Percentiles rank a stretch among this genome's conserved stretches.
These are phyloP conservation scores for Pseudomonodictys pantanalensis DNA, from an alignment of 495 filamentous ascomycete genomes.

Conservation along the genomic window DNA sequence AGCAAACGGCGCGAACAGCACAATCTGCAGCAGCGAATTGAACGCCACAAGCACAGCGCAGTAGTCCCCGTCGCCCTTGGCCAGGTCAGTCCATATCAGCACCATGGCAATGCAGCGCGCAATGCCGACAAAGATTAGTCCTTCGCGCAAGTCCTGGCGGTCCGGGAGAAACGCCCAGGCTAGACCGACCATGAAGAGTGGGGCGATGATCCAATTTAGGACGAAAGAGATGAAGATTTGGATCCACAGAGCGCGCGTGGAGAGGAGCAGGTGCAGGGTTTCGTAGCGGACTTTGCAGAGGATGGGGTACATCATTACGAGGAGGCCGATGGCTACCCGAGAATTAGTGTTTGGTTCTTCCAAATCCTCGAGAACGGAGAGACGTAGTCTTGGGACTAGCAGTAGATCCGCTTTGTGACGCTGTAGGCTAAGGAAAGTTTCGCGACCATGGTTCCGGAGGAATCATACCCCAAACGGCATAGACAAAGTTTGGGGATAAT, in stretches of 20 bases:
- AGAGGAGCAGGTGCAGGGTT: constrained; percentile 66
- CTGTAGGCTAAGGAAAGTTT: too few relatives aligned
- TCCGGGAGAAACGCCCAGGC: constrained; percentile 44
- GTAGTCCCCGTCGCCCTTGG: constrained; percentile 42
- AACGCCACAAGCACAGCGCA: constrained; percentile 44
- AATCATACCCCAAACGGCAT: too few relatives aligned
- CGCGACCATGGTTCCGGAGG: too few relatives aligned
- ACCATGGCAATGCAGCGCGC: constrained; percentile 46
- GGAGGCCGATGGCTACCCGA: constrained; percentile 68
- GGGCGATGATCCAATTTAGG: constrained; percentile 88
- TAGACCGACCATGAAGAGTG: constrained; percentile 74
- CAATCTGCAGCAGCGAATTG: constrained; percentile 44
- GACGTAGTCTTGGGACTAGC: too few relatives aligned
- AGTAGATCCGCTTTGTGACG: too few relatives aligned
- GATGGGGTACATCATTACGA: constrained; percentile 96
- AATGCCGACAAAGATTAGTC: constrained; percentile 43
- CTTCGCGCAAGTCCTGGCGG: constrained; percentile 41
- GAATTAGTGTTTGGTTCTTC: too few relatives aligned
- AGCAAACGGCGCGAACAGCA: constrained; percentile 43
- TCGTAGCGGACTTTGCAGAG: constrained; percentile 91
- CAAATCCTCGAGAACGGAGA: too few relatives aligned
- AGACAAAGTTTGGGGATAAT: neutral
- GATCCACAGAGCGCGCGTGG: constrained; percentile 63
- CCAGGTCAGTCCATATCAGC: constrained; percentile 43
- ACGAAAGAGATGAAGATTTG: constrained; percentile 77